phyloP scores from a whole-genome alignment of 2,329 filamentous ascomycete genomes.

The Cryoendolithus antarcticus region DNA sequence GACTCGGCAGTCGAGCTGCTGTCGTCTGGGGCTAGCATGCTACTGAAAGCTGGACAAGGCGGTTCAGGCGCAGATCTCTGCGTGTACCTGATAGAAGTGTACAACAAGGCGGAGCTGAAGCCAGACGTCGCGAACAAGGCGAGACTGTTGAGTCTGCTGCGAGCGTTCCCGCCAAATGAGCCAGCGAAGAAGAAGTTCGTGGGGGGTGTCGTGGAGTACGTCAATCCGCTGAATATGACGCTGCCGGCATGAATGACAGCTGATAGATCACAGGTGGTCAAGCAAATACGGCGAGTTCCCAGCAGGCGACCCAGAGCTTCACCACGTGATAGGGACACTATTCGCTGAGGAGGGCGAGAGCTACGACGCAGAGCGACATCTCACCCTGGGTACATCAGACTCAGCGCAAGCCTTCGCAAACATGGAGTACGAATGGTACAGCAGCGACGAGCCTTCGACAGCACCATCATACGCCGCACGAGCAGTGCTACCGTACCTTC shows the following conservation, averaged over 20 bases:
- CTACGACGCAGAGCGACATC: constrained; percentile 86
- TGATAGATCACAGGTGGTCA: constrained; percentile 52
- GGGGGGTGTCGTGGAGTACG: constrained; percentile 63
- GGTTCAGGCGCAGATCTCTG: constrained; percentile 85
- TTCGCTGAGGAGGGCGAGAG: constrained; percentile 88
- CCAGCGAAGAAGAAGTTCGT: constrained; percentile 90
- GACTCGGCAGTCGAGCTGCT: constrained; percentile 76
- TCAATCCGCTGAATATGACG: constrained; percentile 18
- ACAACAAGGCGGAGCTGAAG: constrained; percentile 71
- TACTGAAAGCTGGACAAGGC: constrained; percentile 85
- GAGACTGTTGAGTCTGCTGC: constrained; percentile 62
- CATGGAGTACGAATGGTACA: constrained; percentile 92
- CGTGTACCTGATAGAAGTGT: constrained; percentile 78
- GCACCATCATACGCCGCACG: constrained; percentile 78
- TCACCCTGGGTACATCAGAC: constrained; percentile 78
- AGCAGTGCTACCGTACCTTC: constrained; percentile 78
- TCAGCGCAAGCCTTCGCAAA: constrained; percentile 67
- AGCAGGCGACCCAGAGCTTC: constrained; percentile 83
- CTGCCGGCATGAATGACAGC: not conserved
- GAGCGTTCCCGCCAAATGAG: constrained; percentile 70
- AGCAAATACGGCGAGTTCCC: constrained; percentile 74
- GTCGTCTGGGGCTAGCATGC: constrained; percentile 66
- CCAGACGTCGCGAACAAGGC: constrained; percentile 63
- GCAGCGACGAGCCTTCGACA: constrained; percentile 72
- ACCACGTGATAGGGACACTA: constrained; percentile 77